Evolutionary conservation across 2,329 filamentous ascomycete genomes (phyloP).

Genomic region (Neofusicoccum ribis): DNA sequence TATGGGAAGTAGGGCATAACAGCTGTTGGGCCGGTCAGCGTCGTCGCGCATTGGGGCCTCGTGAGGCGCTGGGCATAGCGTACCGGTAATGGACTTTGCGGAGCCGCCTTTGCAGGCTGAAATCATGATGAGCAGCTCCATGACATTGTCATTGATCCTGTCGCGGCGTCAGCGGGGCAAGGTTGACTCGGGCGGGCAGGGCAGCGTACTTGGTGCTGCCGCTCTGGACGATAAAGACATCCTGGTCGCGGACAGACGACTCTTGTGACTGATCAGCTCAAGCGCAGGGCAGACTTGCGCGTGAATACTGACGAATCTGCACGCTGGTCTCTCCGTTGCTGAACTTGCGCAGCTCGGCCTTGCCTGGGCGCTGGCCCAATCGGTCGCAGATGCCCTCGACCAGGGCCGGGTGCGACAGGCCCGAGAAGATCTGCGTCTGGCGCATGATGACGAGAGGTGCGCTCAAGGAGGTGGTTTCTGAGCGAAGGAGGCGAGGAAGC

Average conservation of each 20-base stretch:
- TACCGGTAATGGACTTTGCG: constrained; percentile 94
- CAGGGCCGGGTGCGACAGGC: constrained; percentile 64
- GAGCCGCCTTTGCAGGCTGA: constrained; percentile 97
- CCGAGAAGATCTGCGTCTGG: constrained; percentile 67
- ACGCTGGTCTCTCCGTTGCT: constrained; percentile 71
- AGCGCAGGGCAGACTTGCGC: constrained; percentile 4
- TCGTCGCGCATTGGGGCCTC: neutral
- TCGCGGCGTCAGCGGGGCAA: constrained; percentile 23
- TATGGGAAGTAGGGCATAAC: constrained; percentile 98
- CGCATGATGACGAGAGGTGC: constrained; percentile 51
- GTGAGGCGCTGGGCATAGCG: constrained; percentile 31
- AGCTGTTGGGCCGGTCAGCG: constrained; percentile 51
- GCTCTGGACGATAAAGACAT: constrained; percentile 98
- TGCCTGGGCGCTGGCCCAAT: constrained; percentile 60
- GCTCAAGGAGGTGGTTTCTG: neutral
- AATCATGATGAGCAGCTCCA: constrained; percentile 99
- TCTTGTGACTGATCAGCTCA: constrained; percentile 33
- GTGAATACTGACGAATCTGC: constrained; percentile 55
- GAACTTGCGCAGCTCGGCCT: constrained; percentile 65
- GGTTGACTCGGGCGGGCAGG: constrained; percentile 6
- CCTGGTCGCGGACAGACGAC: constrained; percentile 84
- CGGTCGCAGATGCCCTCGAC: constrained; percentile 67
- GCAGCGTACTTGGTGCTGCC: constrained; percentile 70
- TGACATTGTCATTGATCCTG: constrained; percentile 94
- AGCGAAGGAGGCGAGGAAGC: neutral